Evolutionary conservation across 805 yeast genomes (phyloP).

Genomic region (Metschnikowia drakensbergensis): DNA sequence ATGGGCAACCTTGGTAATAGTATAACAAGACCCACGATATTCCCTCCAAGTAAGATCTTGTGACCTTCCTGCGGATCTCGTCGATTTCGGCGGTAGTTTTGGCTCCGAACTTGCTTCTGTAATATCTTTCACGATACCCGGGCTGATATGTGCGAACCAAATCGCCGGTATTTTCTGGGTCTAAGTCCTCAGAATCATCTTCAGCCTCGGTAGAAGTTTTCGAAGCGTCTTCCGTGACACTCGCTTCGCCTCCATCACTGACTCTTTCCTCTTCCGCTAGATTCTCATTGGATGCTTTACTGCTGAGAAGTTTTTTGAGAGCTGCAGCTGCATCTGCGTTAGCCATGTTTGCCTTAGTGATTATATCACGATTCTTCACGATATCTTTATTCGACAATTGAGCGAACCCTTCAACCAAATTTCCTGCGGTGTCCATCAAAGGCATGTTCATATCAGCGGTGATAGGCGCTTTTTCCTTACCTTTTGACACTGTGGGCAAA

Average conservation of each 20-base stretch:
- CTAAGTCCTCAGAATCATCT: slow-evolving; percentile 15
- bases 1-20: slow-evolving; percentile 96
- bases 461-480: slow-evolving; percentile 73
- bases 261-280: slow-evolving; percentile 27
- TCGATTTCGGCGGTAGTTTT: slow-evolving; percentile 51
- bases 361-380: slow-evolving; percentile 56
- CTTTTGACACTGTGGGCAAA: slow-evolving; percentile 56
- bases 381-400: slow-evolving; percentile 67
- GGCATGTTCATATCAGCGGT: slow-evolving; percentile 70
- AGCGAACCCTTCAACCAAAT: slow-evolving; percentile 60
- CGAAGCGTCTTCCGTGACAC: slow-evolving; percentile 27
- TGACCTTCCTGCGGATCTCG: slow-evolving; percentile 55
- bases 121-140: slow-evolving; percentile 83
- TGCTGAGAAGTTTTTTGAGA: slow-evolving; percentile 39
- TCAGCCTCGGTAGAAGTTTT: slow-evolving; percentile 7
- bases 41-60: slow-evolving; percentile 80
- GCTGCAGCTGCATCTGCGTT: slow-evolving; percentile 66
- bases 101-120: slow-evolving; percentile 66
- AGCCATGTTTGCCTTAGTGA: slow-evolving; percentile 68
- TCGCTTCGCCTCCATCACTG: slow-evolving; percentile 7
- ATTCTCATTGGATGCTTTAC: slow-evolving; percentile 18
- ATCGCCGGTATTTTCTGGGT: slow-evolving; percentile 41
- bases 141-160: slow-evolving; percentile 70
- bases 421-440: slow-evolving; percentile 70
- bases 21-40: slow-evolving; percentile 94